These are phyloP conservation scores for Chalciporus chontae DNA, from an alignment of 768 basidiomycete genomes.

Conservation along the genomic window DNA sequence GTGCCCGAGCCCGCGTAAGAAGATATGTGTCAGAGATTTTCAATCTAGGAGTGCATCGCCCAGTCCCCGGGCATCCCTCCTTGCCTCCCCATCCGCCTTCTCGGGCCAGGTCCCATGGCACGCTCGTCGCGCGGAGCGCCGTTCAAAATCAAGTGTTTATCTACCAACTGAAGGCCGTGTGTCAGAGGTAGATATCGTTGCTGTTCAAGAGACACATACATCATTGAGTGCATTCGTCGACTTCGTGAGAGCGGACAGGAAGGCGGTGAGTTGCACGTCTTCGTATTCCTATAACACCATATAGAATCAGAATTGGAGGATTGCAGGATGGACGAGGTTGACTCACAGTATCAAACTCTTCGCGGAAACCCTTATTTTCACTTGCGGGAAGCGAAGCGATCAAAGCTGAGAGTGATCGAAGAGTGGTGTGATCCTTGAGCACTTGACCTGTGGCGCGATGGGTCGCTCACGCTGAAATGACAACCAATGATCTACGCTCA, in stretches of 20 bases:
- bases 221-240: conserved; percentile 86
- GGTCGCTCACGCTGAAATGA: neutral
- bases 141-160: conserved; percentile 66
- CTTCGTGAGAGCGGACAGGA: conserved; percentile 85
- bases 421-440: conserved; percentile 71
- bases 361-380: conserved; percentile 75
- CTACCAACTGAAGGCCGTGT: conserved; percentile 53
- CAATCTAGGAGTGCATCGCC: conserved; percentile 44
- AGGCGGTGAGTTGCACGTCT: conserved; percentile 90
- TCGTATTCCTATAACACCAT: conserved; percentile 73
- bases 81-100: conserved; percentile 50
- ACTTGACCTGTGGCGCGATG: conserved; percentile 51
- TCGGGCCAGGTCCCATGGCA: conserved; percentile 38
- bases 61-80: conserved; percentile 51
- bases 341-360: conserved; percentile 85
- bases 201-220: conserved; percentile 43
- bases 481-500: conserved; percentile 28
- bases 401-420: conserved; percentile 83
- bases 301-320: neutral
- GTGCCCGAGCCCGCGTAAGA: neutral
- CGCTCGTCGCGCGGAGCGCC: conserved; percentile 54
- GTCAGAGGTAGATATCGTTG: conserved; percentile 5
- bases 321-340: neutral
- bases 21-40: neutral
- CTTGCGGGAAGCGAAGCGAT: conserved; percentile 87